Conservation (phyloP, 768 basidiomycete genomes). For the Lactarius quietus region DNA sequence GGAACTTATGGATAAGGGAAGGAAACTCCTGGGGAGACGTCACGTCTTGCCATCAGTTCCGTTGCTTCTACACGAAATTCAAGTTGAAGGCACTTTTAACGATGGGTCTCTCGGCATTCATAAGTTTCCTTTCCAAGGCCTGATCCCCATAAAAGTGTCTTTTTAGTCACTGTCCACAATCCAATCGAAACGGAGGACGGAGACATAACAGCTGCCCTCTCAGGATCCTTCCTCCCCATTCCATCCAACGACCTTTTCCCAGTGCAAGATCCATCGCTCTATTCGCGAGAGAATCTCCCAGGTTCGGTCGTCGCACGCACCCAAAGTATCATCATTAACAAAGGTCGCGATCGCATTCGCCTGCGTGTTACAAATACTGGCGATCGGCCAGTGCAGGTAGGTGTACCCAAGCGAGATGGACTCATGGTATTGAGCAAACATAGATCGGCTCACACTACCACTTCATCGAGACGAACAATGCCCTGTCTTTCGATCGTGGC, state of each 20-base stretch:
- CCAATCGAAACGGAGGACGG: constrained; percentile 86
- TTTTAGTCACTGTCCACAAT: constrained; percentile 96
- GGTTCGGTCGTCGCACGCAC: constrained; percentile 72
- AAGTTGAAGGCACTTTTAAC: constrained; percentile 89
- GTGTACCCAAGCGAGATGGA: constrained; percentile 24
- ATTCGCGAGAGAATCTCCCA: constrained; percentile 54
- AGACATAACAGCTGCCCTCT: constrained; percentile 78
- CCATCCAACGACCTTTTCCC: constrained; percentile 69
- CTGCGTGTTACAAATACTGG: constrained; percentile 86
- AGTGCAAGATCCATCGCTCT: constrained; percentile 43
- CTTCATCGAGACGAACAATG: constrained; percentile 85
- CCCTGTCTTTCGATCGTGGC: constrained; percentile 76
- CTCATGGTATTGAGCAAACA: constrained; percentile 6
- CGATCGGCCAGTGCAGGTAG: constrained; percentile 88
- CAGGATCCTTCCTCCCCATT: constrained; percentile 88
- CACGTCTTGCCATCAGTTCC: constrained; percentile 87
- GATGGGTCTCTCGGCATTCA: constrained; percentile 58
- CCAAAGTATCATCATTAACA: constrained; percentile 70
- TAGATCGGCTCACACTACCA: constrained; percentile 94
- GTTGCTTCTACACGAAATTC: constrained; percentile 74
- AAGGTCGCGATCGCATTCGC: constrained; percentile 61
- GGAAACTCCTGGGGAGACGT: constrained; percentile 77
- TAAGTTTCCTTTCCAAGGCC: constrained; percentile 2
- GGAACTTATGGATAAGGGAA: constrained; percentile 92
- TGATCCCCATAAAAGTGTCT: constrained; percentile 53